phyloP scores from a whole-genome alignment of 2,329 filamentous ascomycete genomes.

The Cladophialophora yegresii region DNA sequence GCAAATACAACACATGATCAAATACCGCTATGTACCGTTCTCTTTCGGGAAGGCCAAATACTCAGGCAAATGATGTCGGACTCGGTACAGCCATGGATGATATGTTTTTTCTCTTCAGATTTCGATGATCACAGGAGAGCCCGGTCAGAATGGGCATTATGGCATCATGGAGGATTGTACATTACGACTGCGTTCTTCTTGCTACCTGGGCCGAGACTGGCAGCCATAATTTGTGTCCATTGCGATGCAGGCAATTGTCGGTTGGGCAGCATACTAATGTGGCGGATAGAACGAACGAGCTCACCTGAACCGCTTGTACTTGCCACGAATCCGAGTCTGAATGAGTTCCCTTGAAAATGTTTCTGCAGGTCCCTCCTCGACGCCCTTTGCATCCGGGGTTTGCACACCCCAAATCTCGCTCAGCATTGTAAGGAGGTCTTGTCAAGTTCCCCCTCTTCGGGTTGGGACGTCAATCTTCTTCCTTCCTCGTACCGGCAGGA shows the following conservation, averaged over 20 bases:
- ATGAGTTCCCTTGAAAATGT: not conserved
- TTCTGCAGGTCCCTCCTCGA: not conserved
- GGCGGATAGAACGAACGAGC: not conserved
- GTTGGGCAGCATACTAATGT: slow-evolving; percentile 14
- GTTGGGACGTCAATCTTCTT: not conserved
- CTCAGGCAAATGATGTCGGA: slow-evolving; percentile 39
- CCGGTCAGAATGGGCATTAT: slow-evolving; percentile 2
- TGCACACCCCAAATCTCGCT: not conserved
- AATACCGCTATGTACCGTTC: slow-evolving; percentile 97
- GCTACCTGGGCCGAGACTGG: not conserved
- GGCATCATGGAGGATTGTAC: slow-evolving; percentile 14
- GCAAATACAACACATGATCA: slow-evolving; percentile 99
- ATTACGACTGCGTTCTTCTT: not conserved
- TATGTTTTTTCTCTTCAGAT: not conserved
- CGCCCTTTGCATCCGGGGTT: not conserved
- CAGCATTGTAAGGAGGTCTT: not conserved
- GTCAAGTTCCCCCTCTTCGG: not conserved
- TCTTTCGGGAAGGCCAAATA: slow-evolving; percentile 86
- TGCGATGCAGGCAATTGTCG: not conserved
- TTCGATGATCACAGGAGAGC: not conserved
- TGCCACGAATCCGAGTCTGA: not conserved
- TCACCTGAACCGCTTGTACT: not conserved
- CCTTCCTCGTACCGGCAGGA: not conserved
- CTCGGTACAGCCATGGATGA: not conserved
- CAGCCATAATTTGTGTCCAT: not conserved